Evolutionary conservation across 768 basidiomycete genomes (phyloP).

Genomic region (Lactifluus hygrophoroides): DNA sequence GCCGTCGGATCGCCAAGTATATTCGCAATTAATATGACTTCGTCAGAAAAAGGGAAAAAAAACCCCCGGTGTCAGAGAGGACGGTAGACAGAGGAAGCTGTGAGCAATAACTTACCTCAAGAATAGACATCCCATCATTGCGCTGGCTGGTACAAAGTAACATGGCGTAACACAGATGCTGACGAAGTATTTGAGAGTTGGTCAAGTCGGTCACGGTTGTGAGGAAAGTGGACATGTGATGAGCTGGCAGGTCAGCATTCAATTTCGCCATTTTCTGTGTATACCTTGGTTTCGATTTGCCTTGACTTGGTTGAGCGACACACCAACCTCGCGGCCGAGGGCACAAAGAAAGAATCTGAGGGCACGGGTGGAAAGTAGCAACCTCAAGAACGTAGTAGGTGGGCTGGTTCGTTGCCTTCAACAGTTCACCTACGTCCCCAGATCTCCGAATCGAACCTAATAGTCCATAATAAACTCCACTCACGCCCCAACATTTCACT

Average conservation of each 20-base stretch:
- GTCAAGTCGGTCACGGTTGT: slow-evolving; percentile 69
- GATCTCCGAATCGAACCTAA: too few relatives aligned
- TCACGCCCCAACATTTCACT: too few relatives aligned
- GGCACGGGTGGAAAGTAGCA: slow-evolving; percentile 8
- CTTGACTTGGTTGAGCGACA: slow-evolving; percentile 79
- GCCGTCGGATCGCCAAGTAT: slow-evolving; percentile 52
- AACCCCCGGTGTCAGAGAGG: background rate
- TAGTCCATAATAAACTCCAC: too few relatives aligned
- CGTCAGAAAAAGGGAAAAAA: background rate
- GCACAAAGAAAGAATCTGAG: slow-evolving; percentile 50
- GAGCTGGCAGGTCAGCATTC: slow-evolving; percentile 42
- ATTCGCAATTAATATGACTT: slow-evolving; percentile 66
- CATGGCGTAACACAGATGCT: slow-evolving; percentile 62
- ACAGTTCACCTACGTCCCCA: too few relatives aligned
- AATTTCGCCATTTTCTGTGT: background rate
- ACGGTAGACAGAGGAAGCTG: background rate
- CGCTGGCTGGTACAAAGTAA: slow-evolving; percentile 66
- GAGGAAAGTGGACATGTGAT: slow-evolving; percentile 78
- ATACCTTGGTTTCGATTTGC: slow-evolving; percentile 33
- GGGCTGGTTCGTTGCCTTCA: too few relatives aligned
- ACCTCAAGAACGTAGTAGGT: too few relatives aligned
- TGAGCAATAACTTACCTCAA: slow-evolving; percentile 58
- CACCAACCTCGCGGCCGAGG: slow-evolving; percentile 55
- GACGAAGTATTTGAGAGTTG: slow-evolving; percentile 70
- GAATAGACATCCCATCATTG: slow-evolving; percentile 88